phyloP scores from a whole-genome alignment of 129 eudicot species.

The Erigeron canadensis region DNA sequence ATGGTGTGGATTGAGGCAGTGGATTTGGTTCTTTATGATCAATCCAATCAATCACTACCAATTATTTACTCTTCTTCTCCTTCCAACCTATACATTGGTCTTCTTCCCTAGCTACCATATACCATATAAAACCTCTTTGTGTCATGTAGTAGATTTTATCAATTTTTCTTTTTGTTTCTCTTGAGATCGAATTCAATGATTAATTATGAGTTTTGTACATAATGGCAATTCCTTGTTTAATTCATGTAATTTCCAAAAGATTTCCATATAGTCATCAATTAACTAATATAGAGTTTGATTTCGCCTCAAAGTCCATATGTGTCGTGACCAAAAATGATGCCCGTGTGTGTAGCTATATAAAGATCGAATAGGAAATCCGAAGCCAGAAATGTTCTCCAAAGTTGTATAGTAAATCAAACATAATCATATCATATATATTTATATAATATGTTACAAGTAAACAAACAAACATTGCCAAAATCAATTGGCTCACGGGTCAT shows the following conservation, averaged over 20 bases:
- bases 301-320: conserved; percentile 5
- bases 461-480: conserved; percentile 1
- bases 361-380: background rate
- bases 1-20: conserved; percentile 43
- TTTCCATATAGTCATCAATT: background rate
- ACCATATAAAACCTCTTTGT: conserved; percentile 1
- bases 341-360: background rate
- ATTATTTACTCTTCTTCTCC: conserved; percentile 12
- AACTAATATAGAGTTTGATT: background rate
- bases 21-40: conserved; percentile 29
- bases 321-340: background rate
- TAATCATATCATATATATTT: too few species aligned
- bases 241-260: background rate
- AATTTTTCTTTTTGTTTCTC: background rate
- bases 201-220: conserved; percentile 7
- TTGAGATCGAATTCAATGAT: background rate
- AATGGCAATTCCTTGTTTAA: conserved; percentile 5
- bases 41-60: conserved; percentile 10
- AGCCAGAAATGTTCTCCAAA: background rate
- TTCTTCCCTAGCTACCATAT: conserved; percentile 40
- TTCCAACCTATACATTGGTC: conserved; percentile 39
- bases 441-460: background rate
- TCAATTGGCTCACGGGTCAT: background rate
- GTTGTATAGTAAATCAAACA: too few species aligned
- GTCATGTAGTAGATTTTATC: background rate